These are phyloP conservation scores for Comarum palustre DNA, from an alignment of 306 rosid genomes.

Conservation along the genomic window DNA sequence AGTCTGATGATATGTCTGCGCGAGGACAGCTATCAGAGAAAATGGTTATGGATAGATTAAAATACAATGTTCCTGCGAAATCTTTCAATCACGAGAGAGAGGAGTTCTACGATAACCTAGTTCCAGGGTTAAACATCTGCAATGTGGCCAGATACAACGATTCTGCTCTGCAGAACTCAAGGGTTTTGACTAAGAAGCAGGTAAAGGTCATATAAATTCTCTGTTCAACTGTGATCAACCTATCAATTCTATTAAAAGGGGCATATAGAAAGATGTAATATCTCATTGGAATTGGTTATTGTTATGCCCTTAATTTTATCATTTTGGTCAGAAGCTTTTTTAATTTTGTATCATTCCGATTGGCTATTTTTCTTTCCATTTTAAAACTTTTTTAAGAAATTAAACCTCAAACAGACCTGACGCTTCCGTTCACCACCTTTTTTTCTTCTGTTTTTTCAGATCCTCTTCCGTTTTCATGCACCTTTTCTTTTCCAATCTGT, in stretches of 20 bases:
- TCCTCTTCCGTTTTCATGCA: background rate
- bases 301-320: background rate
- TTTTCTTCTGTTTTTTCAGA: background rate
- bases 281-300: background rate
- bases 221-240: conserved; percentile 16
- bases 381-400: background rate
- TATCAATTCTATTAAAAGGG: background rate
- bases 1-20: conserved; percentile 29
- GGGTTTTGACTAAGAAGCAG: conserved; percentile 32
- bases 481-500: background rate
- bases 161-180: conserved; percentile 22
- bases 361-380: background rate
- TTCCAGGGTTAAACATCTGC: conserved; percentile 26
- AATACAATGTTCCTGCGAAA: conserved; percentile 22
- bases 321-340: background rate
- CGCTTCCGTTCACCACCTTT: background rate
- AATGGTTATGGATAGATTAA: conserved; percentile 30
- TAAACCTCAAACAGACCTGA: background rate
- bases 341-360: conserved; percentile 2
- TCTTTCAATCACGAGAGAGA: conserved; percentile 37
- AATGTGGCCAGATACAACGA: conserved; percentile 26
- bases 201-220: conserved; percentile 33
- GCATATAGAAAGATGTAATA: background rate
- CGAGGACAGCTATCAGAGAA: conserved; percentile 31
- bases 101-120: conserved; percentile 30